A percentile compares a stretch with the other conserved stretches of the same genome.
These are phyloP conservation scores for Ailanthus altissimus DNA, from an alignment of 345 rosid genomes.

Conservation along the genomic window DNA sequence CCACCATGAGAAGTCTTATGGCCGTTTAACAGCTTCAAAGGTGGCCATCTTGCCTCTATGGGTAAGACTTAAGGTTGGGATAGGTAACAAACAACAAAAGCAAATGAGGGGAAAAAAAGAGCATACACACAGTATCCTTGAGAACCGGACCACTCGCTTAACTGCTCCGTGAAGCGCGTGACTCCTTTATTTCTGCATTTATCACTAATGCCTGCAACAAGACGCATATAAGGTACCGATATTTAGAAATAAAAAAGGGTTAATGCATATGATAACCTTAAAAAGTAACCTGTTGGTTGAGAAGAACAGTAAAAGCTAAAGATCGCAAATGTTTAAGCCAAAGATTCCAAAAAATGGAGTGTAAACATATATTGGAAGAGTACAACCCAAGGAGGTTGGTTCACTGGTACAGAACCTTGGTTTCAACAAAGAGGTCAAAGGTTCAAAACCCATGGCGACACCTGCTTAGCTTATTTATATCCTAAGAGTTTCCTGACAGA, in stretches of 20 bases:
- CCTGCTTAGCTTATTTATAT: too few species aligned
- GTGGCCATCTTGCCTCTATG: background rate
- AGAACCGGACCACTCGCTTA: constrained; percentile 74
- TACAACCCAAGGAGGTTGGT: too few species aligned
- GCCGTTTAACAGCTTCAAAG: background rate
- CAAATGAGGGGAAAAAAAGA: constrained; percentile 12
- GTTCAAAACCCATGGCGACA: too few species aligned
- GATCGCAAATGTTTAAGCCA: too few species aligned
- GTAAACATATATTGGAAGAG: too few species aligned
- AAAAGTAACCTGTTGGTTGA: too few species aligned
- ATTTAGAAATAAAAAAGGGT: background rate
- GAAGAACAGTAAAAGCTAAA: too few species aligned
- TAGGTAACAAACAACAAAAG: background rate
- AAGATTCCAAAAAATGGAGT: too few species aligned
- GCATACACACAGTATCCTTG: constrained; percentile 89
- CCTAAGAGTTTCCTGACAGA: too few species aligned
- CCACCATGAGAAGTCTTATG: background rate
- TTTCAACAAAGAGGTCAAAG: too few species aligned
- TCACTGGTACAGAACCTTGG: too few species aligned
- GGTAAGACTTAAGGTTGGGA: background rate
- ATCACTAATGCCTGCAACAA: constrained; percentile 70
- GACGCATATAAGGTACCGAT: background rate
- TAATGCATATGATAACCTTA: background rate
- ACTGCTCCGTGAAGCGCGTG: constrained; percentile 54
- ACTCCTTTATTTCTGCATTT: constrained; percentile 64